Base-by-base conservation (phyloP, 805 yeast species). In the Hanseniaspora pseudoguilliermondii region DNA sequence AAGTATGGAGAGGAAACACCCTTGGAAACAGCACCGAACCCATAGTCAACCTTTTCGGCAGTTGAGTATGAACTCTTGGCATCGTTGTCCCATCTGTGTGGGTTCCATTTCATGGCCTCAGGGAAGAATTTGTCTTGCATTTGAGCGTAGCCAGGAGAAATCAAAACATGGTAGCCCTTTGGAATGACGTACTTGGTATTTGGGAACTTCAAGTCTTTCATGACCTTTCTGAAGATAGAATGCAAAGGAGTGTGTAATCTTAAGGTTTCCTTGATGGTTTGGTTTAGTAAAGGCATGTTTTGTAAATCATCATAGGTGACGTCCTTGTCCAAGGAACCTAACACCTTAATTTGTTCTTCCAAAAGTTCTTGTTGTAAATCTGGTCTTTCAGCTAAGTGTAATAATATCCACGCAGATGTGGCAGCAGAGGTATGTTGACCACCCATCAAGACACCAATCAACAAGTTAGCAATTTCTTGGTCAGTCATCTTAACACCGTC, bases 371-470 rank as follows among this genome's bases (percentile, higher is more conserved):
- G 85, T 73, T 88, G 96, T 59, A 91, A 73, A 42, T 86, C 84
- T 47, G 95, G 95, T 64, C 80, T 76, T 64, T 84, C 95, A 61
- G 89, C 97, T 59, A 93, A 76, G 67, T 93, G 97, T 61, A 93
- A 77, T 66, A 93, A 74, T 65, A 82, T 82, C 98, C 98, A 93
- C 18, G 97, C 85, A 42, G 95, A 86, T 23, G 98, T 93, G 25
- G 97, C 79, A 46, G 97, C 93, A 60, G 95, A 85, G 29, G 98
- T 93, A 71, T 93, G 98, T 75, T 93, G 98, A 60, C 98, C 98
- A 65, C 98, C 98, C 98, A 93, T 93, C 59, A 93, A 76, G 55
- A 93, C 84, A 70, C 97, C 98, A 70, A 93, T 91, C 69, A 89
- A 75, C 69, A 93, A 75, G 71, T 90, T 86, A 50, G 97, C 93